phyloP scores from a whole-genome alignment of 78 protist genomes.

The Dictyostelium intermedium region DNA sequence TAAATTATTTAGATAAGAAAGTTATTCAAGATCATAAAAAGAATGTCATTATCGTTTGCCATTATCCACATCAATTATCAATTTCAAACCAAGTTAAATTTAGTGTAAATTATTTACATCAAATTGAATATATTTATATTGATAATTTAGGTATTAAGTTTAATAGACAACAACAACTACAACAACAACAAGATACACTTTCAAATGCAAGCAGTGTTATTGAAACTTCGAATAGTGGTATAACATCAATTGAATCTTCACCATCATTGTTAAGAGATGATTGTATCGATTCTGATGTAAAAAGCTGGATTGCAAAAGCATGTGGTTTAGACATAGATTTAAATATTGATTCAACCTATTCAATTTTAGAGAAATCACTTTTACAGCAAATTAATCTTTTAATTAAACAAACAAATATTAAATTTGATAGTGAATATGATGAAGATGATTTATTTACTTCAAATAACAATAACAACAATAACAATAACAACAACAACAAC shows the following conservation, averaged over 20 bases:
- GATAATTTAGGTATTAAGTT: conserved; percentile 46
- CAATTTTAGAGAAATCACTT: conserved; percentile 13
- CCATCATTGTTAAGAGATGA: neutral
- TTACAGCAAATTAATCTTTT: neutral
- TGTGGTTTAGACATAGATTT: conserved; percentile 28
- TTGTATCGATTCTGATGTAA: conserved; percentile 2
- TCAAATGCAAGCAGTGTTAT: neutral
- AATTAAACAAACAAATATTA: neutral
- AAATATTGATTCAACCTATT: conserved; percentile 2
- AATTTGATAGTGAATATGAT: neutral
- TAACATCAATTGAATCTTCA: neutral
- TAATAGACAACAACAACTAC: neutral
- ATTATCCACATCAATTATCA: conserved; percentile 16
- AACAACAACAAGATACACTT: neutral
- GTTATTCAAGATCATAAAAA: neutral
- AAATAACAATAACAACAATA: neutral
- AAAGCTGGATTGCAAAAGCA: conserved; percentile 31
- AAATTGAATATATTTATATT: conserved; percentile 25
- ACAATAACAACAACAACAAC: neutral
- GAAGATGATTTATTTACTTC: neutral
- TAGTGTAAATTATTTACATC: conserved; percentile 1
- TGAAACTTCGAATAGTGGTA: neutral
- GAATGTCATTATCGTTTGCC: neutral
- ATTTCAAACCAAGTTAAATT: conserved; percentile 25
- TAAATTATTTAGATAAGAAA: neutral